Base-by-base conservation (phyloP, 1,284 basidiomycete genomes). In the Exsudoporus floridanus region DNA sequence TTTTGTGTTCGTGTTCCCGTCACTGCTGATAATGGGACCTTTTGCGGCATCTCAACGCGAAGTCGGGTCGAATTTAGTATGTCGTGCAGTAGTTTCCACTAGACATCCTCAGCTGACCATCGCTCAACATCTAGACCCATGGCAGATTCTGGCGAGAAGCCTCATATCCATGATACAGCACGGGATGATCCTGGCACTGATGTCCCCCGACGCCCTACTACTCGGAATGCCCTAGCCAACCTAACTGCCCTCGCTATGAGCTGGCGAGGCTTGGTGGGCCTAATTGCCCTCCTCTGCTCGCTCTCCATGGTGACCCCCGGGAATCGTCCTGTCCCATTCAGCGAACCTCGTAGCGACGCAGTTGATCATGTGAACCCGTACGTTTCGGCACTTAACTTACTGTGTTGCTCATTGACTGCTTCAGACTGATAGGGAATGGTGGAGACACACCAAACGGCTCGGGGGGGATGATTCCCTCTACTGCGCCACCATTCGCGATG, bases 401-500 rank as follows among this genome's bases (percentile, higher is more conserved):
- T n/a, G 23, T 12, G 7, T 34, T 5, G 13, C 4, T 31, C 13
- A 18, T 13, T 28, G 7, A 53, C 30, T 25, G n/a, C n/a, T 35
- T 40, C 30, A 79, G 78, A 14, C 73, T 87, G 37, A 88, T 89
- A 43, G 87, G 88, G 13, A 88, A 85, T 56, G 84, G 84, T 0
- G 88, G 88, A 0, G 79, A 82, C 58, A 80, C 80, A 0, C 86
- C 87, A 2, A 83, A 88, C 59, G 80, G 78, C 2, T 83, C 84
- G 0, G 86, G 86, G 38, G 88, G 90, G 9, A 82, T 78, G 49
- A 85, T 87, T 41, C 84, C 85, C 0, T 85, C 83, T 19, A 83
- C 83, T 3, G 85, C 86, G 0, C 88, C 88, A 8, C 90, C 90
- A 0, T 92, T 92, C 60, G 90, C 78, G 3, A 90, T 90, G 87